Conservation (phyloP, 2,329 filamentous ascomycete species). For the Didymella glomerata region DNA sequence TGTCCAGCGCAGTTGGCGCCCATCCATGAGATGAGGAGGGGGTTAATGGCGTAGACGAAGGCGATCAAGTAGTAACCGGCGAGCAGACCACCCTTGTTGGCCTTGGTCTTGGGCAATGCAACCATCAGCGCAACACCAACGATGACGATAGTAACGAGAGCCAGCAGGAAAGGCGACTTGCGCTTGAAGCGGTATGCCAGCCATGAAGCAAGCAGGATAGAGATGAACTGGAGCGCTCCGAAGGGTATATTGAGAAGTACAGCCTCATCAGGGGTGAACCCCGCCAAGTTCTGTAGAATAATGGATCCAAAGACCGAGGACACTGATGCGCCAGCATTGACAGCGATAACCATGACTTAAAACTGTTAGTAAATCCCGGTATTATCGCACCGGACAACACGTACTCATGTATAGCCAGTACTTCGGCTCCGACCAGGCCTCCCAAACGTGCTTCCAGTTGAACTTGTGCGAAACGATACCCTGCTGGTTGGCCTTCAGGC, state of each 20-base stretch:
- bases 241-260: slow-evolving; percentile 64
- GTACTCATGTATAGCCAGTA: slow-evolving; percentile 56
- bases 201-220: slow-evolving; percentile 56
- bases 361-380: not conserved
- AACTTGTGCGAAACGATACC: slow-evolving; percentile 74
- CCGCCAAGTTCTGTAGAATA: slow-evolving; percentile 64
- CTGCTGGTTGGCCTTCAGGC: slow-evolving; percentile 76
- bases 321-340: slow-evolving; percentile 54
- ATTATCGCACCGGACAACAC: not conserved
- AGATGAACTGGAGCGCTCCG: slow-evolving; percentile 50
- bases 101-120: slow-evolving; percentile 52
- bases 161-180: slow-evolving; percentile 59
- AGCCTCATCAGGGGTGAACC: slow-evolving; percentile 67
- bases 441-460: slow-evolving; percentile 69
- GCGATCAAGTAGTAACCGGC: slow-evolving; percentile 72
- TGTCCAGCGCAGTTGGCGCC: slow-evolving; percentile 73
- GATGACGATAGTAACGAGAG: slow-evolving; percentile 62
- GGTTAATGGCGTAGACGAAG: slow-evolving; percentile 72
- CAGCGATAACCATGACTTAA: slow-evolving; percentile 32
- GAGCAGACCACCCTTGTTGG: slow-evolving; percentile 59
- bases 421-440: slow-evolving; percentile 64
- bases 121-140: slow-evolving; percentile 67
- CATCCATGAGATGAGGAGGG: slow-evolving; percentile 73
- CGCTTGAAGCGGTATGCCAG: slow-evolving; percentile 69
- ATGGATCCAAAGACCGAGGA: slow-evolving; percentile 68